phyloP scores from a whole-genome alignment of 495 filamentous ascomycete species.

The Trichoderma virens region DNA sequence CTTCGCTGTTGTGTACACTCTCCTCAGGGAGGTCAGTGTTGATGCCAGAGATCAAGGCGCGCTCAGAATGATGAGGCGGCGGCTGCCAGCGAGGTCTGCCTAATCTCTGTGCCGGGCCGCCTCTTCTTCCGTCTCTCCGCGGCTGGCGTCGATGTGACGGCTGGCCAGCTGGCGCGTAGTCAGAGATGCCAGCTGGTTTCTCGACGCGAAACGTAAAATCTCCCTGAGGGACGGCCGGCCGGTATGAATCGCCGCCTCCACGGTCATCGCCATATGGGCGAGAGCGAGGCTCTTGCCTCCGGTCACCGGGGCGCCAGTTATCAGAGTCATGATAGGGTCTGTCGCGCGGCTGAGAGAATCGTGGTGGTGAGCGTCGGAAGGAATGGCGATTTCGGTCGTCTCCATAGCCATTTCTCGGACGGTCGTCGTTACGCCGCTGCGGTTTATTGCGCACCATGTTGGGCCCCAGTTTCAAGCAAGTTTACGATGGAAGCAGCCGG shows the following conservation, averaged over 20 bases:
- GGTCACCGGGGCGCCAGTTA: background rate
- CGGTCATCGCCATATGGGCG: slow-evolving; percentile 12
- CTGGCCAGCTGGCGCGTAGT: slow-evolving; percentile 9
- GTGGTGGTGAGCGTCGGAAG: background rate
- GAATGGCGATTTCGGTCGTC: background rate
- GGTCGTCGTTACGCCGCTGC: background rate
- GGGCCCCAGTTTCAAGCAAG: background rate
- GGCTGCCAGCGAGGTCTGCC: slow-evolving; percentile 9
- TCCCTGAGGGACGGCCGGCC: slow-evolving; percentile 23
- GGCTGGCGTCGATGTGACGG: slow-evolving; percentile 11
- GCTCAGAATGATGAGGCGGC: slow-evolving; percentile 26
- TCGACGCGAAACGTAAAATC: slow-evolving; percentile 40
- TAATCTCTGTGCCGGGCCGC: slow-evolving; percentile 11
- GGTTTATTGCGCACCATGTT: background rate
- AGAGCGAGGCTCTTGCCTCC: background rate
- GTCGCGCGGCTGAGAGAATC: background rate
- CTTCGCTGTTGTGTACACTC: slow-evolving; percentile 28
- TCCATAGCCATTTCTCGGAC: background rate
- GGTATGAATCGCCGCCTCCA: slow-evolving; percentile 10
- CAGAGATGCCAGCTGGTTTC: slow-evolving; percentile 30
- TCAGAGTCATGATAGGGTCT: background rate
- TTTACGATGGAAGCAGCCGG: background rate
- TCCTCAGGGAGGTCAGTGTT: slow-evolving; percentile 26
- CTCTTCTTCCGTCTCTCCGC: slow-evolving; percentile 12
- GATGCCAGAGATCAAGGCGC: slow-evolving; percentile 30